Evolutionary conservation across 108 stramenopile genomes (phyloP), one percentile per base, ranked within the genome.

Genomic region (Nitzschia palea): DNA sequence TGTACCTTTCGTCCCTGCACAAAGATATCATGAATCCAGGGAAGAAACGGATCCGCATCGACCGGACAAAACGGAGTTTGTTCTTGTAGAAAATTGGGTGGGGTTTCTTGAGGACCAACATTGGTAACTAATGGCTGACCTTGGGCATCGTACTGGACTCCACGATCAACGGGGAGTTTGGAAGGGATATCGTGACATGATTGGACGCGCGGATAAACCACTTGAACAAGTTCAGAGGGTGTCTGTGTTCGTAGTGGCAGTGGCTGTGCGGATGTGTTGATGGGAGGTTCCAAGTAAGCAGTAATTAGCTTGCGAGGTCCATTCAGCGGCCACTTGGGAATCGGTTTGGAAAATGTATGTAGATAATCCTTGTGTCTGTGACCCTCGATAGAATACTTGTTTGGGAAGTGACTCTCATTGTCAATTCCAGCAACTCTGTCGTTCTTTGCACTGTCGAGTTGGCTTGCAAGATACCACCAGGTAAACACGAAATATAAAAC

Each of bases 1-100:
- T 89, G 67, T 36, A 89, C 70, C 0, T 78, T 79, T 28, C 80
- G 58, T 17, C 12, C 15, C 28, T 48, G 45, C 15, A 84, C 76
- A 53, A 89, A 89, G 36, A 83, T 36, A 57, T 89, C 88, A 60
- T 89, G 88, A 32, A 89, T 74, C 88, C 88, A 89, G 2, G 88
- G 85, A 36, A 89, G 55, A 30, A 75, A 89, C 5, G 88, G 85
- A 65, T 89, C 88, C 27, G 82, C 81, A 61, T 89, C 81, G 1
- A 89, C 85, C 4, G 89, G 86, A 65, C 89, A 82, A 55, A 68
- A 77, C 31, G 85, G 83, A 23, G 68, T 67, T 62, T 82, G 75
- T 34, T 84, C 53, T 61, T 71, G 57, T 0, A 65, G 50, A 62
- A 51, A 70, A 40, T 87, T 68, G 8, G 72, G 68, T 55, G 58